These are phyloP conservation scores for Sporothrix phasma DNA, from an alignment of 2,329 filamentous ascomycete species.

Conservation along the genomic window DNA sequence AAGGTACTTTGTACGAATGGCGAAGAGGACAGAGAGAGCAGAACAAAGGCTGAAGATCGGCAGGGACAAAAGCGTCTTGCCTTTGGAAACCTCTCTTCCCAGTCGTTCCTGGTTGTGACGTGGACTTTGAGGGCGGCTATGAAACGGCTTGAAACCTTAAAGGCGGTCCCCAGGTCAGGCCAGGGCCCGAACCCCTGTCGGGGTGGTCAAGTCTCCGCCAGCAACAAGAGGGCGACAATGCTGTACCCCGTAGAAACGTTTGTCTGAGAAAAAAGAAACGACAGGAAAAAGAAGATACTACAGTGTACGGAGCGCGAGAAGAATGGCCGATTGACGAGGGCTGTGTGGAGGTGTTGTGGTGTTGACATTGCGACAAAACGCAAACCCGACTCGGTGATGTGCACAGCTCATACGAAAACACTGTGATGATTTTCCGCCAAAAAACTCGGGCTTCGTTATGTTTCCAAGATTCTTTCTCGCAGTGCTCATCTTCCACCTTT, in stretches of 20 bases:
- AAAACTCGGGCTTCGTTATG: too few relatives aligned
- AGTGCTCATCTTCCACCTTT: too few relatives aligned
- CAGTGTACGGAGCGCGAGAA: too few relatives aligned
- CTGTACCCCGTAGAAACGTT: too few relatives aligned
- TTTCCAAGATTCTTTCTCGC: neutral
- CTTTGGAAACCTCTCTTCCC: neutral
- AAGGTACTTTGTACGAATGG: too few relatives aligned
- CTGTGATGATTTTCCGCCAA: neutral
- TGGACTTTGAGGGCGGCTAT: neutral
- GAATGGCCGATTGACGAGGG: too few relatives aligned
- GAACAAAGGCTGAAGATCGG: conserved; percentile 2
- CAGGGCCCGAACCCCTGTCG: conserved; percentile 6
- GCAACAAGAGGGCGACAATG: neutral
- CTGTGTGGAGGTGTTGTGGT: too few relatives aligned
- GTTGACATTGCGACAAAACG: too few relatives aligned
- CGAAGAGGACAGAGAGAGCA: neutral
- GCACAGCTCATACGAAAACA: neutral
- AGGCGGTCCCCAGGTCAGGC: conserved; percentile 4
- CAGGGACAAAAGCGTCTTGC: neutral
- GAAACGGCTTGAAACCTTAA: conserved; percentile 16
- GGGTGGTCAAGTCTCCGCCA: neutral
- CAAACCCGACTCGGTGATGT: neutral
- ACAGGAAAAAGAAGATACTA: too few relatives aligned
- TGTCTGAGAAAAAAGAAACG: too few relatives aligned
- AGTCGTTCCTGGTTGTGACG: neutral